Percentiles rank a stretch among this genome's conserved stretches.
Evolutionary conservation across 2,329 filamentous ascomycete species (phyloP).

Genomic region (Aspergillus ochraceoroseus): DNA sequence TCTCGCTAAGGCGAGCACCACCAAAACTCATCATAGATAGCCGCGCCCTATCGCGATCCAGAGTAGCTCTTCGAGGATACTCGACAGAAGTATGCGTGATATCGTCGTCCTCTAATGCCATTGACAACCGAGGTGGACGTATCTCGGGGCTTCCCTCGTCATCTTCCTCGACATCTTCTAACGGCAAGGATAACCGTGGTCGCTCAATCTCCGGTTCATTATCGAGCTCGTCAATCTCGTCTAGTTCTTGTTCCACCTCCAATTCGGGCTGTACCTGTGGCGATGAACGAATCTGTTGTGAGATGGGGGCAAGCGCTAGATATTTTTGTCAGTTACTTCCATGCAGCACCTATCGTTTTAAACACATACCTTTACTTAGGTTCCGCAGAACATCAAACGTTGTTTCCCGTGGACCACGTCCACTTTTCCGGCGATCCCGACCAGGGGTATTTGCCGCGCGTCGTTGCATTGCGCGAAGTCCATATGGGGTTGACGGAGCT

Average conservation of each 20-base stretch:
- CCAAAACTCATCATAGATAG: conserved; percentile 44
- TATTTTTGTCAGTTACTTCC: too few relatives aligned
- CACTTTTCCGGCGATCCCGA: conserved; percentile 48
- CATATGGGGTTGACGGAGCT: conserved; percentile 52
- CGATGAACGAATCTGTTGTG: conserved; percentile 46
- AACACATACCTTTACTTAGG: conserved; percentile 47
- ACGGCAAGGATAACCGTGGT: conserved; percentile 43
- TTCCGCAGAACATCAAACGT: conserved; percentile 52
- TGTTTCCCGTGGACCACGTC: conserved; percentile 50
- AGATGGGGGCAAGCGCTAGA: conserved; percentile 49
- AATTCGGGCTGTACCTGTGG: conserved; percentile 35
- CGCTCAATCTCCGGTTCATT: conserved; percentile 44
- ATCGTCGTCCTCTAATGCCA: conserved; percentile 46
- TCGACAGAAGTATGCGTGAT: conserved; percentile 42
- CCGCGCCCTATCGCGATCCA: conserved; percentile 35
- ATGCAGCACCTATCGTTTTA: too few relatives aligned
- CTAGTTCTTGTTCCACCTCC: conserved; percentile 20
- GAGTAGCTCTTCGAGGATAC: conserved; percentile 41
- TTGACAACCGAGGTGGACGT: conserved; percentile 37
- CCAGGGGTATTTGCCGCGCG: conserved; percentile 50
- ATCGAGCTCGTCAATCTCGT: conserved; percentile 47
- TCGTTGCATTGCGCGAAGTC: conserved; percentile 51
- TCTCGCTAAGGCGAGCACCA: conserved; percentile 46
- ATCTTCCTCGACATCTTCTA: conserved; percentile 44
- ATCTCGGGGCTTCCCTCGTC: conserved; percentile 41